phyloP scores from a whole-genome alignment of 306 rosid genomes.

The Inga oerstediana region DNA sequence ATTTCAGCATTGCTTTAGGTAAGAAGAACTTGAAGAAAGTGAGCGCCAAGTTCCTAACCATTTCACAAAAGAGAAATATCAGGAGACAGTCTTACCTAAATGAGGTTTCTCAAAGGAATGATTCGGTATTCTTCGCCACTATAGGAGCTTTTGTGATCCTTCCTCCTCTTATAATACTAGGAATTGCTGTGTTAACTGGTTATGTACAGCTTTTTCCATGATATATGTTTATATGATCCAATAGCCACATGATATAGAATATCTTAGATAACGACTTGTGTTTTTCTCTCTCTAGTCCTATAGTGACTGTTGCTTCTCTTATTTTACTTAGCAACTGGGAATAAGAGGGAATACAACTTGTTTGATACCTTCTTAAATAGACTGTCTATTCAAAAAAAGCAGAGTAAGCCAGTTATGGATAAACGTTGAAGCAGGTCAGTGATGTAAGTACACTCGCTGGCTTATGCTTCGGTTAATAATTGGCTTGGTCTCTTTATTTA shows the following conservation, averaged over 20 bases:
- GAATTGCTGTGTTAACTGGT: slow-evolving; percentile 84
- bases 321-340: slow-evolving; percentile 9
- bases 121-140: slow-evolving; percentile 84
- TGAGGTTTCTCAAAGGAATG: slow-evolving; percentile 91
- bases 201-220: slow-evolving; percentile 95
- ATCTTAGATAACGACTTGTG: neutral
- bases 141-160: slow-evolving; percentile 90
- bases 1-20: slow-evolving; percentile 79
- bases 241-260: slow-evolving; percentile 10
- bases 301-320: neutral
- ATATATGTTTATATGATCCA: slow-evolving; percentile 22
- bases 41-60: slow-evolving; percentile 74
- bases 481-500: neutral
- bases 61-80: slow-evolving; percentile 91
- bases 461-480: neutral
- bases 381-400: neutral
- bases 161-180: slow-evolving; percentile 88
- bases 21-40: slow-evolving; percentile 78
- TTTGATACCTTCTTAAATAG: neutral
- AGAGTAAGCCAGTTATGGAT: neutral
- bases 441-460: neutral
- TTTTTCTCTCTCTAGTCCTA: neutral
- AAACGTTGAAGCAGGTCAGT: neutral
- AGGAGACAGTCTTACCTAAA: slow-evolving; percentile 78
- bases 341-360: neutral